Evolutionary conservation across 257 asterid genomes (phyloP).

Genomic region (Penstemon barbatus): DNA sequence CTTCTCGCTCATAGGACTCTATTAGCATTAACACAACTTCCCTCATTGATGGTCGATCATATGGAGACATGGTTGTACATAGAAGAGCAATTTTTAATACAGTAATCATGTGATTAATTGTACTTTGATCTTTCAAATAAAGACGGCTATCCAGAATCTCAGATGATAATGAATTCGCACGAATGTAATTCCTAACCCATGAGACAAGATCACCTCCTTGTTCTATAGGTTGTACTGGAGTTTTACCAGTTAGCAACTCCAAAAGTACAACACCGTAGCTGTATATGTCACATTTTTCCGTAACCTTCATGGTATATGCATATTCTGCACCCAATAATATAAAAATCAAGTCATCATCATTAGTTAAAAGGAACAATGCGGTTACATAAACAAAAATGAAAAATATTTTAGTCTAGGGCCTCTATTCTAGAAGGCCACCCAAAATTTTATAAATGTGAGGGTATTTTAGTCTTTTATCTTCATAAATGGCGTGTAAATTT

Average conservation of each 20-base stretch:
- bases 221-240: constrained; percentile 88
- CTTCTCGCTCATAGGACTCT: constrained; percentile 68
- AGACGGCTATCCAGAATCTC: constrained; percentile 68
- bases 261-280: constrained; percentile 88
- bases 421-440: too few relatives aligned
- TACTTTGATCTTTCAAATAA: constrained; percentile 47
- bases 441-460: too few relatives aligned
- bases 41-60: constrained; percentile 83
- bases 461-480: too few relatives aligned
- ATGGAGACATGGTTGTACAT: constrained; percentile 78
- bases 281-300: constrained; percentile 85
- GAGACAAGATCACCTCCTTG: constrained; percentile 90
- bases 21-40: constrained; percentile 82
- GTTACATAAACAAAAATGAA: too few relatives aligned
- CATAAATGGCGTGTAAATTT: too few relatives aligned
- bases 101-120: constrained; percentile 66
- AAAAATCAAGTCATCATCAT: neutral
- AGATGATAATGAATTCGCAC: constrained; percentile 55
- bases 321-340: constrained; percentile 53
- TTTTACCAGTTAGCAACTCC: constrained; percentile 81
- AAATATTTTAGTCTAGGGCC: too few relatives aligned
- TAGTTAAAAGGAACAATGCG: neutral
- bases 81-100: constrained; percentile 73
- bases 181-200: constrained; percentile 57
- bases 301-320: constrained; percentile 90